These are phyloP conservation scores for Umbilicaria muhlenbergii DNA, from an alignment of 495 filamentous ascomycete genomes.

Conservation along the genomic window DNA sequence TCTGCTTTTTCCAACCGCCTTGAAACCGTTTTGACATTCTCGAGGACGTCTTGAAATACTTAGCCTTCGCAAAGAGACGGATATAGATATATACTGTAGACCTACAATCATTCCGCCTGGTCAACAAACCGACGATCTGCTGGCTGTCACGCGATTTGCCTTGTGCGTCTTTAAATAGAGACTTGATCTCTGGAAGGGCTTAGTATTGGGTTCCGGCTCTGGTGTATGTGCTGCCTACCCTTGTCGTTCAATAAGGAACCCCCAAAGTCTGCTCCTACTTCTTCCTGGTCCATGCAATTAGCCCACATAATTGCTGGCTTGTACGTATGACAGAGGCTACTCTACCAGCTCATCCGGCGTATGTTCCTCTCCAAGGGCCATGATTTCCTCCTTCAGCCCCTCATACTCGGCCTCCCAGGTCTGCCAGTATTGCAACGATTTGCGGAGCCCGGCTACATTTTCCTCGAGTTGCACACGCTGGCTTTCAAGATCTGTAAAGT, in stretches of 20 bases:
- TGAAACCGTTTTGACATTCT: conserved; percentile 46
- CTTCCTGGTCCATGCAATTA: conserved; percentile 4
- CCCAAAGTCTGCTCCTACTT: conserved; percentile 30
- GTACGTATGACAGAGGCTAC: conserved; percentile 22
- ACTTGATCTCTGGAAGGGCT: conserved; percentile 36
- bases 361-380: conserved; percentile 32
- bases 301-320: conserved; percentile 6
- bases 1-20: conserved; percentile 40
- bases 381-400: conserved; percentile 64
- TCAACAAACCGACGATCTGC: conserved; percentile 54
- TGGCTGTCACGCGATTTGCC: conserved; percentile 25
- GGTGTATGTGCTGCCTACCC: conserved; percentile 16
- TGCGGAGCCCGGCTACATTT: conserved; percentile 55
- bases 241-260: conserved; percentile 40
- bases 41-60: conserved; percentile 41
- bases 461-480: conserved; percentile 61
- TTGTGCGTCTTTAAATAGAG: conserved; percentile 43
- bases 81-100: not conserved
- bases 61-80: not conserved
- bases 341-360: conserved; percentile 34
- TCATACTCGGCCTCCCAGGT: conserved; percentile 86
- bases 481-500: conserved; percentile 43
- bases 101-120: conserved; percentile 58
- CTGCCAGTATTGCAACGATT: conserved; percentile 74
- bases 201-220: not conserved